Base-by-base conservation (phyloP, 306 rosid species). In the Luffa aegyptiaca region DNA sequence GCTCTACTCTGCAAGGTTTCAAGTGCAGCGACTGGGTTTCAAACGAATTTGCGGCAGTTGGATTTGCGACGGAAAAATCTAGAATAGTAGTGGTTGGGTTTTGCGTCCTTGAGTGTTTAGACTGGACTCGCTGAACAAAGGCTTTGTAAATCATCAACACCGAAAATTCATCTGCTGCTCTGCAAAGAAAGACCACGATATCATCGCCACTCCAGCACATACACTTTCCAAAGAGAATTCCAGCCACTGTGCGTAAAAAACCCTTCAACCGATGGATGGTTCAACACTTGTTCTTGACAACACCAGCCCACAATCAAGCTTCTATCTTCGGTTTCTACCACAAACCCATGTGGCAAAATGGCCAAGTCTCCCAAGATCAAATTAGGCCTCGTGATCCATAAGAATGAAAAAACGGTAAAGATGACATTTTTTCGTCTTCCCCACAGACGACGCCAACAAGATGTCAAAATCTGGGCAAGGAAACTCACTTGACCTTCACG, bases 331-430 rank as follows among this genome's bases (percentile, higher is more conserved):
- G 81, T 85, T 74, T 83, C 70, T 33, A 17, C 31, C 0, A 77
- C 63, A 64, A 84, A 70, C 45, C 86, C 84, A 0, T 52, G 80
- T 12, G 87, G 88, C 64, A 85, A 55, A 35, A 85, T 39, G 1
- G 79, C 58, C 0, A 80, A 73, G 5, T 82, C 87, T 2, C 81
- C 83, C 5, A 35, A 65, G 31, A 88, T 78, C 37, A 88, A 16
- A 78, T 85, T 88, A 74, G 87, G 85, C 71, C 92, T 88, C 61
- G 82, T 86, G 37, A 88, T 85, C 92, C 90, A 86, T 18, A 88
- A 44, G 75, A 85, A 88, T 1, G 56, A 26, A 26, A 26, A 26
- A 26, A 26, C 1, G 31, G 31, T 26, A 26, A 26, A 26, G 31
- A 26, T 26, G 31, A 26, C 31, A 0, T 26, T 26, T 26, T 26